Evolutionary conservation across 208 protist genomes (phyloP).

Genomic region (Angomonas deanei): DNA sequence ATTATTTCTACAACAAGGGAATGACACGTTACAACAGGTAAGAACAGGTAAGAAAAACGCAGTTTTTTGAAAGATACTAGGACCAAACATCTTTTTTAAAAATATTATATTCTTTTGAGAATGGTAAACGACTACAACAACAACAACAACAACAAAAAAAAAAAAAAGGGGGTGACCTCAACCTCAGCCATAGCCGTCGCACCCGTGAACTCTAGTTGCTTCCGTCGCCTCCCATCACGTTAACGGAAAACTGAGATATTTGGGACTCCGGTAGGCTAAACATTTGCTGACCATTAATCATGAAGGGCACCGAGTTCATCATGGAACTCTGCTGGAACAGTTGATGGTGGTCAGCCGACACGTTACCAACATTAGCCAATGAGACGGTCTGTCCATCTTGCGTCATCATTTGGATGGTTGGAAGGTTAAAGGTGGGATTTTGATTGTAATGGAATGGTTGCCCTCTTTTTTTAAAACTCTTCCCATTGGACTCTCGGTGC

Average conservation of each 20-base stretch:
- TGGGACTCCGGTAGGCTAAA: conserved; percentile 47
- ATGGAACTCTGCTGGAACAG: conserved; percentile 45
- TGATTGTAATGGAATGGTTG: conserved; percentile 4
- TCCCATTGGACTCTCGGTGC: conserved; percentile 31
- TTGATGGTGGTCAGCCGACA: neutral
- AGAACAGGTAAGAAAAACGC: too few species aligned
- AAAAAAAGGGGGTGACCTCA: neutral
- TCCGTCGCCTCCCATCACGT: too few species aligned
- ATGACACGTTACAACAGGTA: too few species aligned
- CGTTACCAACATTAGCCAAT: conserved; percentile 34
- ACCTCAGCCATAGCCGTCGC: neutral
- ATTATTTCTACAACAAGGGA: too few species aligned
- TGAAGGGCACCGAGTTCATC: conserved; percentile 58
- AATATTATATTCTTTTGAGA: neutral
- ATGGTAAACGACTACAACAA: neutral
- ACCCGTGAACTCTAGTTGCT: too few species aligned
- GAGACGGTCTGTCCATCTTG: conserved; percentile 36
- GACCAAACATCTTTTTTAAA: neutral
- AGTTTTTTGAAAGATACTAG: neutral
- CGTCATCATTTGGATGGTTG: conserved; percentile 32
- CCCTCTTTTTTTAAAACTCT: neutral
- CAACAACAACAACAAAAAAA: conserved; percentile 5
- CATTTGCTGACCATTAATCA: conserved; percentile 62
- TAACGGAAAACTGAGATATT: conserved; percentile 29
- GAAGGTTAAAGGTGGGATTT: conserved; percentile 21